A percentile compares a stretch with the other conserved stretches of the same genome.
phyloP scores from a whole-genome alignment of 768 basidiomycete genomes.

The Suillus placidus region DNA sequence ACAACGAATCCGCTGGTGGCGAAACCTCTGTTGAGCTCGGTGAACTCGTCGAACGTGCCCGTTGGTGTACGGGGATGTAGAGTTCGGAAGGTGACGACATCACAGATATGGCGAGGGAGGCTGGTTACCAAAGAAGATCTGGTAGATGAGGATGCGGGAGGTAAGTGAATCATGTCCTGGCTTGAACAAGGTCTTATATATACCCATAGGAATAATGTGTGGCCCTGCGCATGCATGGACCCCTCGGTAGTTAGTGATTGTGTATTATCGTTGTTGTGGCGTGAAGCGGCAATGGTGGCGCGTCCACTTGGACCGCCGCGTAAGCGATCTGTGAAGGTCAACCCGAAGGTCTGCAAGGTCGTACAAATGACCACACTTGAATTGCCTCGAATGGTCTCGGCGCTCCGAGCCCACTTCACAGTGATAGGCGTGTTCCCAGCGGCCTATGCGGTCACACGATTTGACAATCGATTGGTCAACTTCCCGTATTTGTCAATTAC shows the following conservation, averaged over 20 bases:
- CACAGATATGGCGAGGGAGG: slow-evolving; percentile 15
- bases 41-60: slow-evolving; percentile 19
- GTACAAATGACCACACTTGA: background rate
- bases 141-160: slow-evolving; percentile 3
- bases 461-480: background rate
- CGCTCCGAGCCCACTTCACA: background rate
- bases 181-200: slow-evolving; percentile 5
- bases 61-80: slow-evolving; percentile 47
- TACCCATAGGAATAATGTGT: background rate
- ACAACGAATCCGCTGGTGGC: slow-evolving; percentile 15
- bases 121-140: background rate
- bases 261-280: slow-evolving; percentile 1
- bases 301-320: background rate
- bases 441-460: background rate
- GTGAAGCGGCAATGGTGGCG: background rate
- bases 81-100: slow-evolving; percentile 33
- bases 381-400: background rate
- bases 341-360: slow-evolving; percentile 14
- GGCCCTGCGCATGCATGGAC: background rate
- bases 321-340: slow-evolving; percentile 1
- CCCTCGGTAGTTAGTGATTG: slow-evolving; percentile 2
- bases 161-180: background rate
- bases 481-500: background rate
- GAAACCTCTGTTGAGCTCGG: slow-evolving; percentile 21
- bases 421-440: background rate